phyloP scores from a whole-genome alignment of 2,329 filamentous ascomycete species.

The Ascomycota sp. region DNA sequence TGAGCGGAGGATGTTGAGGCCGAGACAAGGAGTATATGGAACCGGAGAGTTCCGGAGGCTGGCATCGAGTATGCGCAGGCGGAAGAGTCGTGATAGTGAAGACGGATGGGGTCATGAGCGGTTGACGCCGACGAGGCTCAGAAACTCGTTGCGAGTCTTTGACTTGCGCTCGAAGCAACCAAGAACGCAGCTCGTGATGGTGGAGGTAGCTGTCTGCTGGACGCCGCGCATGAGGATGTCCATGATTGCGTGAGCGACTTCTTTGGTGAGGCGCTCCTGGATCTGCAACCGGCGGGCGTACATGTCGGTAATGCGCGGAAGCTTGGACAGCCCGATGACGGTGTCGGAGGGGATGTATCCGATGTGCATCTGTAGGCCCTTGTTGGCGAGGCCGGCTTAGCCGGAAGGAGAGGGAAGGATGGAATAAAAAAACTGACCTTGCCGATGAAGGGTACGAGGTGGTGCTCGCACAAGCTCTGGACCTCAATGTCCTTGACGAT shows the following conservation, averaged over 20 bases:
- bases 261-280: conserved; percentile 87
- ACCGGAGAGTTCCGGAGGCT: background rate
- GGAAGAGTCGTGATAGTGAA: too few species aligned
- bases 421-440: conserved; percentile 35
- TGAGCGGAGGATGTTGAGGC: too few species aligned
- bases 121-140: conserved; percentile 56
- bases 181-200: conserved; percentile 94
- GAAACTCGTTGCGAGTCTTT: conserved; percentile 89
- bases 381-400: background rate
- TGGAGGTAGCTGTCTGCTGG: conserved; percentile 68
- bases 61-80: background rate
- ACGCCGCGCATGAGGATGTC: conserved; percentile 96
- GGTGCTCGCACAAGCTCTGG: conserved; percentile 88
- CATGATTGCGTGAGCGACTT: conserved; percentile 83
- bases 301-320: conserved; percentile 92
- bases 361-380: conserved; percentile 65
- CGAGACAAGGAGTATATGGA: too few species aligned
- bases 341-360: conserved; percentile 86
- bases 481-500: conserved; percentile 97
- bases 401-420: background rate
- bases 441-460: conserved; percentile 87
- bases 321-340: conserved; percentile 87
- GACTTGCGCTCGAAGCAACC: conserved; percentile 83
- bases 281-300: conserved; percentile 86
- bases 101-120: background rate